These are phyloP conservation scores for Penicillium sumatraense DNA, from an alignment of 2,329 filamentous ascomycete species.

Conservation along the genomic window DNA sequence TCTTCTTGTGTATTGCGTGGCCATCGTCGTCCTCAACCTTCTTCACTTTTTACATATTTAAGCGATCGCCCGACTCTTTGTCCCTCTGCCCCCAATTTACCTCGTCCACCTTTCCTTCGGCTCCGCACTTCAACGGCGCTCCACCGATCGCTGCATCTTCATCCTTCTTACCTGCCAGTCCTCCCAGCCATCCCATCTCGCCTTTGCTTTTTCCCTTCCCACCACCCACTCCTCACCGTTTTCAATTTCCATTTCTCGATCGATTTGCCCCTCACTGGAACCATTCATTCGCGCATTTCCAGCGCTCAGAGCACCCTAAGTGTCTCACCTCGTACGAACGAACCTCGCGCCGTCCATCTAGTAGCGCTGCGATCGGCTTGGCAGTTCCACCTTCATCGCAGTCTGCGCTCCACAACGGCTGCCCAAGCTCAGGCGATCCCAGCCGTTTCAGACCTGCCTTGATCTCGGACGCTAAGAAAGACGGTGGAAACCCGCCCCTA, in stretches of 20 bases:
- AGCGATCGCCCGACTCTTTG: neutral
- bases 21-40: slow-evolving; percentile 28
- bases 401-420: slow-evolving; percentile 25
- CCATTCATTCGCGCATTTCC: neutral
- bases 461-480: slow-evolving; percentile 38
- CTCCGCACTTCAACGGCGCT: slow-evolving; percentile 11
- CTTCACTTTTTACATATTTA: slow-evolving; percentile 12
- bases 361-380: slow-evolving; percentile 28
- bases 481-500: slow-evolving; percentile 22
- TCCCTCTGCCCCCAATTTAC: neutral
- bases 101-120: neutral
- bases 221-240: neutral
- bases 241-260: neutral
- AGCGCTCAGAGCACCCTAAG: slow-evolving; percentile 5
- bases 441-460: slow-evolving; percentile 32
- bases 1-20: slow-evolving; percentile 30
- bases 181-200: slow-evolving; percentile 3
- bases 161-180: neutral
- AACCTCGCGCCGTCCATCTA: slow-evolving; percentile 7
- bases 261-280: neutral
- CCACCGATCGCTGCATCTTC: slow-evolving; percentile 6
- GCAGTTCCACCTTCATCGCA: slow-evolving; percentile 28
- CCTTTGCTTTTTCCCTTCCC: no score
- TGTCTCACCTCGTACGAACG: slow-evolving; percentile 12
- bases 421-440: slow-evolving; percentile 32